Conservation (phyloP, 257 asterid genomes). For the Voacanga thouarsii region DNA sequence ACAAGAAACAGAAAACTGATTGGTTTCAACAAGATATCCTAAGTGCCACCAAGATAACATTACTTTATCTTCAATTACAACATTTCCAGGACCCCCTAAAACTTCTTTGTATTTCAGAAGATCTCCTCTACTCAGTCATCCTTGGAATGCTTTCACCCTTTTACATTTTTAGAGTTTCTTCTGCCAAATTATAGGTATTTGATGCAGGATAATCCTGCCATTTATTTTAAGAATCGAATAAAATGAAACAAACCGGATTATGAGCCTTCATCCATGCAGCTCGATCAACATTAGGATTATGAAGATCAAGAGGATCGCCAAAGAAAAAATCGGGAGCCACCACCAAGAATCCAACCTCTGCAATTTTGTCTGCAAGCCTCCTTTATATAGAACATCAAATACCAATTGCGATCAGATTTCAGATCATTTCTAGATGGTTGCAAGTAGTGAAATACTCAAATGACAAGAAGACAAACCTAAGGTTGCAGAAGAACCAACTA, state of each 20-base stretch:
- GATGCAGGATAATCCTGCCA: neutral
- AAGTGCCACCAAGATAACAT: neutral
- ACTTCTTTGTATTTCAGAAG: neutral
- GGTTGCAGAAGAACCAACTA: neutral
- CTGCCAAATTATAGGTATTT: neutral
- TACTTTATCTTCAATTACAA: neutral
- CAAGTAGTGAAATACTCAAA: neutral
- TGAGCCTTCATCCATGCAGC: slow-evolving; percentile 48
- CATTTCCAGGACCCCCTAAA: neutral
- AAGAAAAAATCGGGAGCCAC: slow-evolving; percentile 66
- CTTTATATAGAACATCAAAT: slow-evolving; percentile 25
- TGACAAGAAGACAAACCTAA: neutral
- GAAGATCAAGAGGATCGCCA: slow-evolving; percentile 48
- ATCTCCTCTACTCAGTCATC: neutral
- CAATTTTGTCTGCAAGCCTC: slow-evolving; percentile 64
- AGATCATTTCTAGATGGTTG: neutral
- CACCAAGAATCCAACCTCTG: slow-evolving; percentile 55
- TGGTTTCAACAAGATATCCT: neutral
- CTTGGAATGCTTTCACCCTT: neutral
- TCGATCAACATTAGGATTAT: slow-evolving; percentile 3
- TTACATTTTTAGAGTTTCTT: neutral
- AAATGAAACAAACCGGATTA: slow-evolving; percentile 34
- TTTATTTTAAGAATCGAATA: neutral
- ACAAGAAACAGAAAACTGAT: slow-evolving; percentile 1
- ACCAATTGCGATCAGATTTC: neutral